These are phyloP conservation scores for Apiotrichum mycotoxinovorans DNA, from an alignment of 1,284 basidiomycete genomes.

Conservation along the genomic window DNA sequence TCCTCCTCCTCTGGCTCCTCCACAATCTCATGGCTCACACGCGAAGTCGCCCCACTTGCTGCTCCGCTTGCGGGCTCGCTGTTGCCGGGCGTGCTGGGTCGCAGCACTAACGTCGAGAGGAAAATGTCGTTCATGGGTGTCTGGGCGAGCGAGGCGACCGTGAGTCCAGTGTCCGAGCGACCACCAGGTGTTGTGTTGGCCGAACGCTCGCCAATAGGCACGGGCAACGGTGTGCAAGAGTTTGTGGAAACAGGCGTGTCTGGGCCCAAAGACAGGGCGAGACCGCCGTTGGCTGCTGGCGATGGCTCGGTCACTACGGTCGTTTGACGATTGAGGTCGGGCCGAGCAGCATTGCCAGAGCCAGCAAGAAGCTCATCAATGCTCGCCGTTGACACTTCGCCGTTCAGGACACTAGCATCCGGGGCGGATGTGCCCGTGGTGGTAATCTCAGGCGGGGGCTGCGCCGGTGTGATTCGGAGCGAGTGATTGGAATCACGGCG, in stretches of 20 bases:
- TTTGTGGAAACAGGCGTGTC: not conserved
- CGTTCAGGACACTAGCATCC: constrained; percentile 19
- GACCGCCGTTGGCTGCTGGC: not conserved
- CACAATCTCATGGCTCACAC: constrained; percentile 6
- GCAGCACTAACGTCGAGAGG: constrained; percentile 39
- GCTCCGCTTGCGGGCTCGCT: not conserved
- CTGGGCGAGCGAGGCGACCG: constrained; percentile 8
- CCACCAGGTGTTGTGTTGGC: not conserved
- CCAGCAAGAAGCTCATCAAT: constrained; percentile 26
- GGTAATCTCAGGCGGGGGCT: not conserved
- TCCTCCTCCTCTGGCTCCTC: constrained; percentile 12
- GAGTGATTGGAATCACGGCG: constrained; percentile 42
- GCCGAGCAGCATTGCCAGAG: not conserved
- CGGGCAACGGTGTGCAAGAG: constrained; percentile 1
- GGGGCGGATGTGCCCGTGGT: constrained; percentile 17
- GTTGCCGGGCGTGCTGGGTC: not conserved
- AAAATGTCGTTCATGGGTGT: constrained; percentile 56
- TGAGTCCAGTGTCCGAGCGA: not conserved
- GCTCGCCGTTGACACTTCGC: too few species aligned
- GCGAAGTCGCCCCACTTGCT: not conserved
- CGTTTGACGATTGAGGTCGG: not conserved
- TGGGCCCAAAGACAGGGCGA: not conserved
- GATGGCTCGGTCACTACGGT: not conserved
- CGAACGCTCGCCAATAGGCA: constrained; percentile 5
- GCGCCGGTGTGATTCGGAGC: constrained; percentile 20